Base-by-base conservation (phyloP, 2,329 filamentous ascomycete genomes). In the Epichloe baconii region DNA sequence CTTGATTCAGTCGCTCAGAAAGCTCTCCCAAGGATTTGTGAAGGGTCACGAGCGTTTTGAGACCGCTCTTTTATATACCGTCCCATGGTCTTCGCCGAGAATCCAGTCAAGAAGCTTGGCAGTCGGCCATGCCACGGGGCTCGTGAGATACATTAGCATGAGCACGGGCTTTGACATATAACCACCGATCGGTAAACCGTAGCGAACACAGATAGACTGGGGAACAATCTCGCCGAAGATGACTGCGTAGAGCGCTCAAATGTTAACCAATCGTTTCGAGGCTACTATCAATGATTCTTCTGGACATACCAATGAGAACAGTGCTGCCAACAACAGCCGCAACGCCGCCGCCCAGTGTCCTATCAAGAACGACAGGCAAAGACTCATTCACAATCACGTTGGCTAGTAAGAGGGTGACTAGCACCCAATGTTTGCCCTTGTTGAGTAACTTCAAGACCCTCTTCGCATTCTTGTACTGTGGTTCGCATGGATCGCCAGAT, bases 341-440 rank as follows among this genome's bases (percentile, higher is more conserved):
- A 74, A 94, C 90, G 56, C 93, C 93, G 58, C 93, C 93, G 34
- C 93, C 93, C 17, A 98, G 79, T 52, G 89, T 95, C 52, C 93
- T 78, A 68, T 98, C 93, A 48, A 98, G 78, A 11, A 98, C 88
- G 55, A 98, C 95, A 31, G 93, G 93, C 14, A 96, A 75, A 2
- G 91, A 94, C 70, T 97, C 93, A 67, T 98, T 97, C 57, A 94
- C 95, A 61, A 98, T 94, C 63, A 98, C 93, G 66, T 98, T 98
- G 66, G 89, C 89, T 51, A 98, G 74, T 7, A 98, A 78, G 26
- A 98, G 72, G 3, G 93, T 97, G 50, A 98, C 93, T 52, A 98
- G 74, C 19, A 98, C 91, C 93, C 93, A 98, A 68, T 98, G 93
- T 67, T 98, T 98, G 61, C 93, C 93, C 60, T 80, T 85, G 57